Evolutionary conservation across 495 filamentous ascomycete species (phyloP), one percentile per base, ranked within the genome.

Genomic region (Hyaloscypha finlandica): DNA sequence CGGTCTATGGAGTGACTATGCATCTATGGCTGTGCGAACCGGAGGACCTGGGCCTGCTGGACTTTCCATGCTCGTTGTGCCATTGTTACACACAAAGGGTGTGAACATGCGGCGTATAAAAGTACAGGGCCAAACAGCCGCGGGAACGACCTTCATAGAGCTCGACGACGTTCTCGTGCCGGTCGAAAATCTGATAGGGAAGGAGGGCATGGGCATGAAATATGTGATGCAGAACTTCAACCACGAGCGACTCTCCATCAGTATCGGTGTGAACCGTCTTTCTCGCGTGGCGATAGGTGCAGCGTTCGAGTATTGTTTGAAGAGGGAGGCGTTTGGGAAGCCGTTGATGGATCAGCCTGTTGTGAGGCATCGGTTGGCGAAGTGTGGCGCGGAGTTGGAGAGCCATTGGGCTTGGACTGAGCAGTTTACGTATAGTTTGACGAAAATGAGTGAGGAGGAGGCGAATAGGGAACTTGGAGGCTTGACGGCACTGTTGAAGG

Each of bases 211-310:
- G 64, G 90, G 90, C 16, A 91, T 93, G 88, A 81, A 78, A 45
- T 88, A 90, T 70, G 85, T 92, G 68, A 92, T 93, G 90, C 89
- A 86, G 52, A 92, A 93, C 77, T 92, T 93, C 85, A 92, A 92
- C 79, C 90, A 93, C 70, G 90, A 93, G 77, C 85, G 90, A 0
- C 77, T 93, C 2, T 79, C 81, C 30, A 89, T 92, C 60, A 78
- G 86, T 8, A 84, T 92, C 31, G 84, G 84, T 1, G 81, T 81
- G 4, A 90, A 86, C 8, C 81, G 90, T 2, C 77, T 85, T 66
- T 81, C 88, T 0, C 81, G 90, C 11, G 88, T 91, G 3, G 89
- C 88, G 9, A 78, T 92, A 6, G 74, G 82, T 29, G 69, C 86
- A 1, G 89, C 90, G 0, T 89, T 92, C 66, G 84, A 85, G 12